Evolutionary conservation across 768 basidiomycete species (phyloP).

Genomic region (Symmetrospora coprosmae): DNA sequence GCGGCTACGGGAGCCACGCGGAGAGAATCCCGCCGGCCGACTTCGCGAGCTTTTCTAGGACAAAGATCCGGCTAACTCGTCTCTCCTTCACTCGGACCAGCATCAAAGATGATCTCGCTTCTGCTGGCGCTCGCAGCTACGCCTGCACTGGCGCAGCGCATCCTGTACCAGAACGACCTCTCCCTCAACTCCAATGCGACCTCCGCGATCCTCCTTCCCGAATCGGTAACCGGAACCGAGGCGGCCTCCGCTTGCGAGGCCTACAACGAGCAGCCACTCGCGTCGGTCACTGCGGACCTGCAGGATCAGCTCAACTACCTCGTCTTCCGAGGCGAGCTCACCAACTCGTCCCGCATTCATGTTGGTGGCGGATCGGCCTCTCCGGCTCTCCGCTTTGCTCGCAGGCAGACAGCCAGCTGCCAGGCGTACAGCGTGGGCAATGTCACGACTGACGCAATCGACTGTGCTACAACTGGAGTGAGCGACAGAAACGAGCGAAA

Average conservation of each 20-base stretch:
- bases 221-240: neutral
- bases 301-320: conserved; percentile 22
- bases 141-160: conserved; percentile 3
- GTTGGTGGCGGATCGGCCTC: neutral
- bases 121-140: neutral
- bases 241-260: conserved; percentile 5
- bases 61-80: no score
- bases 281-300: conserved; percentile 10
- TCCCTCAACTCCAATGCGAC: neutral
- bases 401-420: conserved; percentile 9
- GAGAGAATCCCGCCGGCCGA: no score
- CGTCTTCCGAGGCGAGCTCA: conserved; percentile 4
- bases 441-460: neutral
- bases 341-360: conserved; percentile 5
- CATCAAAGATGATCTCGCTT: neutral
- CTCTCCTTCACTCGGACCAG: no score
- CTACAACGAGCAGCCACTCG: conserved; percentile 15
- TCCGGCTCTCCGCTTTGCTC: neutral
- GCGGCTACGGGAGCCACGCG: no score
- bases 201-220: neutral
- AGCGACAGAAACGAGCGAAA: neutral
- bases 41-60: no score
- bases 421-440: neutral
- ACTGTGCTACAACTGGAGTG: conserved; percentile 1
- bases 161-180: conserved; percentile 23